Percentiles rank a stretch among this genome's conserved stretches.
Evolutionary conservation across 1,284 basidiomycete species (phyloP).

Genomic region (Ustilago esculenta): DNA sequence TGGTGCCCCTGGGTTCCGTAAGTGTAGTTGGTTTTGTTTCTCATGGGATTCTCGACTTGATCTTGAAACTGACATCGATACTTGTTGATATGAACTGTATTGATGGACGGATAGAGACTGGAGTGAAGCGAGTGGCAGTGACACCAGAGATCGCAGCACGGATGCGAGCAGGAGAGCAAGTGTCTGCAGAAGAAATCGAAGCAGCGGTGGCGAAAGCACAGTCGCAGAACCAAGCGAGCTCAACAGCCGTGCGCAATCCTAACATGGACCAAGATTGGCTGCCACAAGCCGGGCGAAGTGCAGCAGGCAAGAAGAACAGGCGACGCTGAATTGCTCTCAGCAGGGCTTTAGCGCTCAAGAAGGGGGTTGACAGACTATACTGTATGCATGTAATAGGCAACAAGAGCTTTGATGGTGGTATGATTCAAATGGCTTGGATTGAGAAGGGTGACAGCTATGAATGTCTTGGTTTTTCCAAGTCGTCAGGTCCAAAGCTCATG

Average conservation of each 20-base stretch:
- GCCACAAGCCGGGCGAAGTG: conserved; percentile 30
- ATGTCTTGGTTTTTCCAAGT: conserved; percentile 69
- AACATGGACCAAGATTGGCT: conserved; percentile 51
- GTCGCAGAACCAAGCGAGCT: conserved; percentile 16
- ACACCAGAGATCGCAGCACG: conserved; percentile 60
- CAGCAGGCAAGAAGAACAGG: conserved; percentile 41
- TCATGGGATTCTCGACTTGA: neutral
- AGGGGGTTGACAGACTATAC: neutral
- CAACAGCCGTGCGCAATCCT: conserved; percentile 41
- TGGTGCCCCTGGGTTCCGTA: conserved; percentile 62
- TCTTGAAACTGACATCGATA: too few species aligned
- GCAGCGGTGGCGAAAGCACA: conserved; percentile 41
- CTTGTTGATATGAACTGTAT: too few species aligned
- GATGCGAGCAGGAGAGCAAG: conserved; percentile 61
- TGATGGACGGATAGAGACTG: conserved; percentile 37
- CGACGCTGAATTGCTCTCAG: conserved; percentile 5
- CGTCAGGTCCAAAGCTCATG: conserved; percentile 86
- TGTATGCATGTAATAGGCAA: too few species aligned
- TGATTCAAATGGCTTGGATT: neutral
- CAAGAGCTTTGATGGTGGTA: too few species aligned
- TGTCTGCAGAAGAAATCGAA: conserved; percentile 59
- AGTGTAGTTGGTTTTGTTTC: neutral
- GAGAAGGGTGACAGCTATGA: conserved; percentile 1
- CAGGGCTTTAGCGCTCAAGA: too few species aligned
- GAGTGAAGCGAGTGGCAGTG: conserved; percentile 56